Conservation (phyloP, 2,329 filamentous ascomycete genomes). For the Triangularia setosa region DNA sequence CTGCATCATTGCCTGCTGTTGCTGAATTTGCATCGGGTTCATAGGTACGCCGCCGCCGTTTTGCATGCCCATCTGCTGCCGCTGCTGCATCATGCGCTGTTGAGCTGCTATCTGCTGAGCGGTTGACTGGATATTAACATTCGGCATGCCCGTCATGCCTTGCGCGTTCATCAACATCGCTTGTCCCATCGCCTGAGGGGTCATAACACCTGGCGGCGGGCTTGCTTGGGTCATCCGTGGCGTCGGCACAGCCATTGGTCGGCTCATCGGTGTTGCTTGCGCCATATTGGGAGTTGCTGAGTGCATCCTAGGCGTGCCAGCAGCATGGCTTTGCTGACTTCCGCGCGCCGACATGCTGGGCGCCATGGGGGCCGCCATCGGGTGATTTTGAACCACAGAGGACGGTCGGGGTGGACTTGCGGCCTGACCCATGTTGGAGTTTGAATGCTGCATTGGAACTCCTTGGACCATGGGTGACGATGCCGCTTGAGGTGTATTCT, state of each 20-base stretch:
- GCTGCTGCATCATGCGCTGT: slow-evolving; percentile 42
- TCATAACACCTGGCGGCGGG: slow-evolving; percentile 56
- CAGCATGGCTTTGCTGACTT: slow-evolving; percentile 63
- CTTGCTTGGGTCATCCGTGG: slow-evolving; percentile 62
- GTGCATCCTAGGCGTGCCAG: slow-evolving; percentile 60
- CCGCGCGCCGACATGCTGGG: slow-evolving; percentile 61
- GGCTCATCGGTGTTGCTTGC: slow-evolving; percentile 57
- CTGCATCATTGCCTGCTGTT: slow-evolving; percentile 32
- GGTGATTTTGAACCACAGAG: slow-evolving; percentile 59
- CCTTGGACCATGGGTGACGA: slow-evolving; percentile 63
- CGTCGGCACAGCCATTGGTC: slow-evolving; percentile 47
- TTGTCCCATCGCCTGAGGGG: slow-evolving; percentile 48
- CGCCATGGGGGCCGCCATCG: slow-evolving; percentile 57
- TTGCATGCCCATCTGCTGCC: slow-evolving; percentile 37
- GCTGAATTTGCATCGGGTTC: slow-evolving; percentile 31
- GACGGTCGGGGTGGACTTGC: slow-evolving; percentile 63
- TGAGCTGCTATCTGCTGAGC: slow-evolving; percentile 46
- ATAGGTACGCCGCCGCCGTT: slow-evolving; percentile 42
- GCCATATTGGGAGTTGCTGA: slow-evolving; percentile 58
- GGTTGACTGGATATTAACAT: slow-evolving; percentile 35
- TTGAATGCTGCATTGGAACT: slow-evolving; percentile 61
- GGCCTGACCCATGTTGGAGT: slow-evolving; percentile 57
- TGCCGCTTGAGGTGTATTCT: slow-evolving; percentile 61
- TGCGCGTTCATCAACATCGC: slow-evolving; percentile 52
- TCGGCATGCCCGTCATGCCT: slow-evolving; percentile 36